phyloP scores from a whole-genome alignment of 495 filamentous ascomycete genomes.

The Penicillium nucicola region DNA sequence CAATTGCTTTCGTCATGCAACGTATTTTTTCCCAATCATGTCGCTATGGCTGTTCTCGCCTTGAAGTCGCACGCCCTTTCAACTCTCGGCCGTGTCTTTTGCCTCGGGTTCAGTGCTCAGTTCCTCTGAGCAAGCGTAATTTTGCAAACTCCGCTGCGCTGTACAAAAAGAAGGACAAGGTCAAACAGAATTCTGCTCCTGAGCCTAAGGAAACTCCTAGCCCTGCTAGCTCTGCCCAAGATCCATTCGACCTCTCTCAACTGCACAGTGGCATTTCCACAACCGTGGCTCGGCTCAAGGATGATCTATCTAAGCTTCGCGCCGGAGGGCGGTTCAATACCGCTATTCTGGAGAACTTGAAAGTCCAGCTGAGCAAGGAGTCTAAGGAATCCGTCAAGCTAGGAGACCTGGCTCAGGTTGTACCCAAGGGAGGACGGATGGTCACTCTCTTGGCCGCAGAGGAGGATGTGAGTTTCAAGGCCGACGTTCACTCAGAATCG shows the following conservation, averaged over 20 bases:
- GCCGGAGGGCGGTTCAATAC: slow-evolving; percentile 68
- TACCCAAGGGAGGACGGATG: slow-evolving; percentile 66
- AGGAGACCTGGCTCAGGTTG: slow-evolving; percentile 71
- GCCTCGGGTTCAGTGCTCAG: background rate
- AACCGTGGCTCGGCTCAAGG: slow-evolving; percentile 53
- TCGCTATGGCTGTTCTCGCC: background rate
- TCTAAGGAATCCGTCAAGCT: slow-evolving; percentile 48
- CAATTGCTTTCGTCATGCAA: slow-evolving; percentile 11
- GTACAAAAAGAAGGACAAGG: slow-evolving; percentile 41
- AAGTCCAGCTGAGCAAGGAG: slow-evolving; percentile 57
- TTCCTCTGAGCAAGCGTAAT: slow-evolving; percentile 1
- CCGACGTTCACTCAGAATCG: background rate
- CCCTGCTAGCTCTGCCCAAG: slow-evolving; percentile 29
- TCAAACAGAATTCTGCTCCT: slow-evolving; percentile 17
- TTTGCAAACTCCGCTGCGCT: slow-evolving; percentile 28
- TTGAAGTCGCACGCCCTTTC: background rate
- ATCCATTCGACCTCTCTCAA: slow-evolving; percentile 67
- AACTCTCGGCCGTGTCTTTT: background rate
- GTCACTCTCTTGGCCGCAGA: slow-evolving; percentile 64
- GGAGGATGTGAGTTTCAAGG: slow-evolving; percentile 48
- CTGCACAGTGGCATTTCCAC: slow-evolving; percentile 58
- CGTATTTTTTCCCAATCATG: slow-evolving; percentile 11
- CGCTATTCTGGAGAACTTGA: slow-evolving; percentile 60
- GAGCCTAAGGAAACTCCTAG: slow-evolving; percentile 16
- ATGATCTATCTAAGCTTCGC: slow-evolving; percentile 63